Conservation (phyloP, 2,329 filamentous ascomycete species). For the Venturia carpophila region DNA sequence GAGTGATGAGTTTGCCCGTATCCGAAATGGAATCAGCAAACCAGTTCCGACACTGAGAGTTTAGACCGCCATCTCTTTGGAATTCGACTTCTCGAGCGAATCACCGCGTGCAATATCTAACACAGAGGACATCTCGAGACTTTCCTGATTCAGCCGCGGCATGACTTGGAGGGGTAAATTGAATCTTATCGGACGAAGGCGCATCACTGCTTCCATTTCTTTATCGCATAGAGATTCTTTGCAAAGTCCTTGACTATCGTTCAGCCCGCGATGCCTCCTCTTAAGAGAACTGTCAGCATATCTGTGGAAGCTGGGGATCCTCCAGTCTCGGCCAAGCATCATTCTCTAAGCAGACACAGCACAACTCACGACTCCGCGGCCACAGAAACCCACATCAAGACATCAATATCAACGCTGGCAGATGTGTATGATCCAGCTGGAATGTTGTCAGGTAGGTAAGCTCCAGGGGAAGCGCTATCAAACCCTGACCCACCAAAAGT, state of each 20-base stretch:
- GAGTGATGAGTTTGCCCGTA: too few relatives aligned
- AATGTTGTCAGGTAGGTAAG: background rate
- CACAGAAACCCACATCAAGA: background rate
- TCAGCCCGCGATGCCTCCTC: background rate
- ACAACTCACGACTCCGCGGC: background rate
- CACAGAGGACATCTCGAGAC: background rate
- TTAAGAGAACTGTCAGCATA: slow-evolving; percentile 5
- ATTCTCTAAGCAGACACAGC: background rate
- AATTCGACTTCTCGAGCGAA: background rate
- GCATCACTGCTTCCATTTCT: background rate
- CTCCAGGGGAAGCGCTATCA: background rate
- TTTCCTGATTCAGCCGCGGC: background rate
- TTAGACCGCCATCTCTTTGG: background rate
- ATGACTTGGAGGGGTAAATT: slow-evolving; percentile 1
- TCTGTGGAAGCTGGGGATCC: background rate
- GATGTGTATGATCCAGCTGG: background rate
- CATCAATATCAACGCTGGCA: background rate
- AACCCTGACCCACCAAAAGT: background rate
- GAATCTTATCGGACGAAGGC: background rate
- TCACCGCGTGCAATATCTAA: background rate
- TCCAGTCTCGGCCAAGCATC: background rate
- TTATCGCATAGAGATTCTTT: background rate
- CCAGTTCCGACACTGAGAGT: background rate
- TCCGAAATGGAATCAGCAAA: background rate
- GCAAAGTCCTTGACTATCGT: background rate